Evolutionary conservation across 2,329 filamentous ascomycete genomes (phyloP).

Genomic region (Coniochaeta sp.): DNA sequence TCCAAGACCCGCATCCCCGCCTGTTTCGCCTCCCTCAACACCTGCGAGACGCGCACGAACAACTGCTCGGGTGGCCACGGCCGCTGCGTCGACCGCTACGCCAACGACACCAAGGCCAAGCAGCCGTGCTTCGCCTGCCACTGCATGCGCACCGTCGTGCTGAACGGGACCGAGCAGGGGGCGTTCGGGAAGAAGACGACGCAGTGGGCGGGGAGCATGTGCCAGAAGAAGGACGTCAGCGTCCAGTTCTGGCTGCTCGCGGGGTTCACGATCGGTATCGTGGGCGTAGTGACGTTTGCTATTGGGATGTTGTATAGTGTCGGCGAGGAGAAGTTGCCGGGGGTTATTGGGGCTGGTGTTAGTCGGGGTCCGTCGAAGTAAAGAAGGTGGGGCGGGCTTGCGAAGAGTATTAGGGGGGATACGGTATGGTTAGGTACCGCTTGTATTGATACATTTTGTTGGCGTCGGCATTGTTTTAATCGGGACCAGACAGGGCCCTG

Average conservation of each 20-base stretch:
- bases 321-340: constrained; percentile 80
- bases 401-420: constrained; percentile 10
- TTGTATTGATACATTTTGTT: constrained; percentile 3
- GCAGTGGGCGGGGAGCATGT: constrained; percentile 78
- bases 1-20: constrained; percentile 46
- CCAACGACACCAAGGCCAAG: constrained; percentile 31
- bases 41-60: constrained; percentile 63
- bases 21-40: constrained; percentile 66
- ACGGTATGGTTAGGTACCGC: constrained; percentile 3
- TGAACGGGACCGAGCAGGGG: constrained; percentile 29
- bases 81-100: constrained; percentile 62
- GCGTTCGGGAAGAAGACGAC: constrained; percentile 52
- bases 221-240: constrained; percentile 88
- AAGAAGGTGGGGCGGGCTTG: constrained; percentile 7
- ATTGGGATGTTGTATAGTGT: constrained; percentile 77
- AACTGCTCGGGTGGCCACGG: constrained; percentile 81
- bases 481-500: too few relatives aligned
- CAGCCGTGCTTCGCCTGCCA: constrained; percentile 68
- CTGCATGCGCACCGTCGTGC: constrained; percentile 56
- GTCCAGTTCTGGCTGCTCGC: constrained; percentile 82
- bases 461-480: constrained; percentile 7
- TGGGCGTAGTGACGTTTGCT: constrained; percentile 61
- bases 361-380: constrained; percentile 59
- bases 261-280: constrained; percentile 63
- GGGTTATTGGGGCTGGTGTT: constrained; percentile 93